These are phyloP conservation scores for Solanum chmielewskii DNA, from an alignment of 257 asterid species.

Conservation along the genomic window DNA sequence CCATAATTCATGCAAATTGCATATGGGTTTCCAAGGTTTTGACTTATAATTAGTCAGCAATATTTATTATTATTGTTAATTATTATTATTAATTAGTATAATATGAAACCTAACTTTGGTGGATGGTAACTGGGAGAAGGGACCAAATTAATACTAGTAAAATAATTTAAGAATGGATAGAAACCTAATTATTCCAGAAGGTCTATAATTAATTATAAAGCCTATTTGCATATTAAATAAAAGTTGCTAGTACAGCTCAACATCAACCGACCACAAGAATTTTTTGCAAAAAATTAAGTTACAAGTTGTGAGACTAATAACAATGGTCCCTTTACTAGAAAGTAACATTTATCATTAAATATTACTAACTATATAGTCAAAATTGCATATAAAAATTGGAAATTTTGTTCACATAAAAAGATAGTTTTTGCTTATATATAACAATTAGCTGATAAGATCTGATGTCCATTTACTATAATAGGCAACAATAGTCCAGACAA, in stretches of 20 bases:
- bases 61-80: neutral
- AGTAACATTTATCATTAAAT: neutral
- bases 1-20: neutral
- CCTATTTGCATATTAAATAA: neutral
- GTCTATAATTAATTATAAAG: neutral
- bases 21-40: neutral
- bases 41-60: neutral
- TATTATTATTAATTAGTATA: neutral
- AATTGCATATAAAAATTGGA: neutral
- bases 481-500: neutral
- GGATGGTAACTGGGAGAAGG: neutral
- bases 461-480: neutral
- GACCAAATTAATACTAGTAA: neutral
- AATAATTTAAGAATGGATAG: neutral
- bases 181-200: neutral
- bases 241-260: neutral
- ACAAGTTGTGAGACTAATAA: neutral
- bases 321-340: neutral
- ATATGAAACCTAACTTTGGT: neutral
- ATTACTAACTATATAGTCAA: neutral
- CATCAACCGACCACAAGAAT: neutral
- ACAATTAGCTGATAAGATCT: neutral
- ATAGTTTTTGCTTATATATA: neutral
- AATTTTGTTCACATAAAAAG: too few relatives aligned
- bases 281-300: neutral